Conservation (phyloP, 805 yeast genomes). For the Metschnikowia shivogae region DNA sequence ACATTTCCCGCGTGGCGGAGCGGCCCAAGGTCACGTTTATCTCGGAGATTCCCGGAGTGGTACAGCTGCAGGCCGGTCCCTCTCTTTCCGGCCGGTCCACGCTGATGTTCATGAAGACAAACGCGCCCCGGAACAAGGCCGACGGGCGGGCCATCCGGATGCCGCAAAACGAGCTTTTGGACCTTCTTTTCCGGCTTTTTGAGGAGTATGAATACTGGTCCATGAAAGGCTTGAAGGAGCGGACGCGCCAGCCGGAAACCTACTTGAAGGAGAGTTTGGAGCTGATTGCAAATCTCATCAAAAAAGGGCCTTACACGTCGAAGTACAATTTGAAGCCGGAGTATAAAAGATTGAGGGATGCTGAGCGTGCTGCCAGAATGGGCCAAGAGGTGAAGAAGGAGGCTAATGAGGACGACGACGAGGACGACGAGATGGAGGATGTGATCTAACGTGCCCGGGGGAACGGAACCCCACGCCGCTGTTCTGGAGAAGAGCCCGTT, state of each 20-base stretch:
- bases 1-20: slow-evolving; percentile 41
- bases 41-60: slow-evolving; percentile 80
- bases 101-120: slow-evolving; percentile 58
- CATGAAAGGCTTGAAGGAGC: slow-evolving; percentile 86
- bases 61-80: slow-evolving; percentile 83
- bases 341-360: slow-evolving; percentile 74
- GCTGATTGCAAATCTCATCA: slow-evolving; percentile 80
- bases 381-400: slow-evolving; percentile 39
- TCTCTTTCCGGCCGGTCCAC: slow-evolving; percentile 65
- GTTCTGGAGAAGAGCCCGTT: no score
- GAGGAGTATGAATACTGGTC: slow-evolving; percentile 98
- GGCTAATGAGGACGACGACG: slow-evolving; percentile 36
- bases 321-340: slow-evolving; percentile 89
- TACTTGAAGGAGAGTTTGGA: slow-evolving; percentile 89
- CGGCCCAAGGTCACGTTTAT: slow-evolving; percentile 66
- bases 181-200: slow-evolving; percentile 79
- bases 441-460: no score
- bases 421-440: slow-evolving; percentile 55
- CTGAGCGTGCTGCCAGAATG: slow-evolving; percentile 64
- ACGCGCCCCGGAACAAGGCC: slow-evolving; percentile 39
- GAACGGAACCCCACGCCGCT: no score
- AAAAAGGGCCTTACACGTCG: slow-evolving; percentile 93
- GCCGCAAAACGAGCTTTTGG: slow-evolving; percentile 89
- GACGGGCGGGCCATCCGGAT: slow-evolving; percentile 92
- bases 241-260: slow-evolving; percentile 93